Base-by-base conservation (phyloP, 2,329 filamentous ascomycete genomes). In the Fusarium nanum region DNA sequence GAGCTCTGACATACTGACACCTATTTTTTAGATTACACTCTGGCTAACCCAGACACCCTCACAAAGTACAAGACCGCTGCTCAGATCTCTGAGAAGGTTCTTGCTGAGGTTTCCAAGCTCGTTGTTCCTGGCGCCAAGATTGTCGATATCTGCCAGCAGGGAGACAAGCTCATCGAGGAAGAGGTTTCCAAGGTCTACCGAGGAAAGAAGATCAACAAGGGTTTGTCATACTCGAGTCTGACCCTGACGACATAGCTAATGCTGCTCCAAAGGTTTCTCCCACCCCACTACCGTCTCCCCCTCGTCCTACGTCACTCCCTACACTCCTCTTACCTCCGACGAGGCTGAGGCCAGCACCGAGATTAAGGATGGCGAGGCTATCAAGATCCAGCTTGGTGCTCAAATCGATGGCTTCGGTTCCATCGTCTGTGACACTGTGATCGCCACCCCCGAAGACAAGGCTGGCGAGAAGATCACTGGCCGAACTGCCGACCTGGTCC, bases 51-150 rank as follows among this genome's bases (percentile, higher is more conserved):
- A 68, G 93, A 97, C 81, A 98, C 94, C 77, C 88, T 99, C 77
- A 98, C 96, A 84, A 99, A 98, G 88, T 98, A 98, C 89, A 98
- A 97, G 91, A 94, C 92, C 73, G 96, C 96, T 61, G 95, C 93
- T 70, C 88, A 92, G 81, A 98, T 99, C 83, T 96, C 95, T 54
- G 93, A 98, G 82, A 97, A 95, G 86, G 95, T 97, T 75, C 89
- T 99, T 75, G 93, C 94, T 76, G 91, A 92, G 75, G 95, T 99
- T 73, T 85, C 87, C 64, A 85, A 88, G 80, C 85, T 91, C 70
- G 89, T 93, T 80, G 87, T 92, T 67, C 92, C 95, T 70, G 95
- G 93, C 76, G 92, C 91, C 82, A 98, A 97, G 87, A 93, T 98
- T 77, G 88, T 98, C 76, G 91, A 93, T 76, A 89, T 99, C 82